These are phyloP conservation scores for Podospora sp. DNA, from an alignment of 495 filamentous ascomycete genomes.

Conservation along the genomic window DNA sequence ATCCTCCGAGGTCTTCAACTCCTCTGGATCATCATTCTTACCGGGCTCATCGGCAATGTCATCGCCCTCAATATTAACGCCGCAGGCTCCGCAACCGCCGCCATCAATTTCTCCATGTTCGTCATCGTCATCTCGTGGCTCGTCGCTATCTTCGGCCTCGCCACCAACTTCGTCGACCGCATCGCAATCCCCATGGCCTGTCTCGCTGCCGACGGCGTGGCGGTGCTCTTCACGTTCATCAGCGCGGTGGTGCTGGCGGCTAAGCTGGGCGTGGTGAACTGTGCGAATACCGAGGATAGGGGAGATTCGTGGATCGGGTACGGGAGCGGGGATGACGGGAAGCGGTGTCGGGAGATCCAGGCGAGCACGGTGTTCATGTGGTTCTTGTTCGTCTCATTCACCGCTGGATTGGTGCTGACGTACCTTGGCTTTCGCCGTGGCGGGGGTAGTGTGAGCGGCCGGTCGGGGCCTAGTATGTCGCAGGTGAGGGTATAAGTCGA, in stretches of 20 bases:
- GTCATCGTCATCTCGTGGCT: conserved; percentile 50
- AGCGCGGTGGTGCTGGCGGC: conserved; percentile 49
- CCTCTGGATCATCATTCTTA: conserved; percentile 47
- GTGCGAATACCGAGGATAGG: conserved; percentile 30
- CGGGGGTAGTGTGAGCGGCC: conserved; percentile 40
- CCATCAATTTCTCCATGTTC: conserved; percentile 56
- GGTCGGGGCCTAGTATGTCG: conserved; percentile 47
- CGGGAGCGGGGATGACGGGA: conserved; percentile 45
- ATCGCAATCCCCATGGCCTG: conserved; percentile 39
- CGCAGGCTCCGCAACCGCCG: conserved; percentile 38
- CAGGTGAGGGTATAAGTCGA: conserved; percentile 47
- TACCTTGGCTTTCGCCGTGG: conserved; percentile 42
- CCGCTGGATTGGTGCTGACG: conserved; percentile 37
- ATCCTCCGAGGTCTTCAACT: conserved; percentile 46
- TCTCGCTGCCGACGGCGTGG: conserved; percentile 43
- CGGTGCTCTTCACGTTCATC: conserved; percentile 51
- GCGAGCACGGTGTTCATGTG: conserved; percentile 53
- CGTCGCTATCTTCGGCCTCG: conserved; percentile 40
- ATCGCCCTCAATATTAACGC: conserved; percentile 47
- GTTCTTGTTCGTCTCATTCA: conserved; percentile 49
- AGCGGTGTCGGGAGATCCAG: conserved; percentile 54
- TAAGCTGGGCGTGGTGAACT: conserved; percentile 49
- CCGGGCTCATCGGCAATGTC: conserved; percentile 54
- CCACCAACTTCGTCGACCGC: conserved; percentile 36
- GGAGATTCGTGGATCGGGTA: conserved; percentile 48